A percentile compares a stretch with the other conserved stretches of the same genome.
These are phyloP conservation scores for Chloropicon primus DNA, from an alignment of 139 green algal genomes.

Conservation along the genomic window DNA sequence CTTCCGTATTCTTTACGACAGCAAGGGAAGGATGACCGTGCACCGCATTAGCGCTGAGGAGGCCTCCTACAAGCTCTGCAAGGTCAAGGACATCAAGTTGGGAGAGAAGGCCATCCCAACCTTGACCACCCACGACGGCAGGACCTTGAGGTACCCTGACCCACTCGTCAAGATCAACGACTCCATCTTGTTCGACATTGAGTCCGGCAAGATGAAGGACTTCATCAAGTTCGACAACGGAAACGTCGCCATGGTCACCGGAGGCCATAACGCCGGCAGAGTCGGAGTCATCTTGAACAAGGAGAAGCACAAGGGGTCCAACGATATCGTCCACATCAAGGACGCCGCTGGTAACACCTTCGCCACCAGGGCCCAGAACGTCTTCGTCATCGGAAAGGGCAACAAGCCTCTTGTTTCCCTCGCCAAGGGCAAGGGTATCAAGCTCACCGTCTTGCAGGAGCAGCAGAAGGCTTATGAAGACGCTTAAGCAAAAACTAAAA, in stretches of 20 bases:
- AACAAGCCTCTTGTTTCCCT: slow-evolving; percentile 88
- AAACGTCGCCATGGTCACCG: slow-evolving; percentile 84
- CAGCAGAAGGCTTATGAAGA: slow-evolving; percentile 64
- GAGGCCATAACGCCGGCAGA: slow-evolving; percentile 83
- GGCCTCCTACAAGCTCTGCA: slow-evolving; percentile 96
- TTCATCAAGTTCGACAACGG: slow-evolving; percentile 94
- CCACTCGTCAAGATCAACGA: slow-evolving; percentile 90
- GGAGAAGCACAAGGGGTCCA: slow-evolving; percentile 91
- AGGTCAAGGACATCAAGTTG: slow-evolving; percentile 50
- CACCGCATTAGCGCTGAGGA: slow-evolving; percentile 93
- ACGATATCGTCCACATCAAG: slow-evolving; percentile 93
- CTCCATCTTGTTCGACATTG: slow-evolving; percentile 93
- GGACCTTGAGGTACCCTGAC: slow-evolving; percentile 97
- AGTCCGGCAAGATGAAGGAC: slow-evolving; percentile 88
- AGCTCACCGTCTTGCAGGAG: slow-evolving; percentile 93
- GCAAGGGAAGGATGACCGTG: slow-evolving; percentile 94
- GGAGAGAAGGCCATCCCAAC: slow-evolving; percentile 88
- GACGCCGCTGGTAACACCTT: slow-evolving; percentile 85
- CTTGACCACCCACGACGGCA: slow-evolving; percentile 87
- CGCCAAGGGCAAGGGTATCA: slow-evolving; percentile 97
- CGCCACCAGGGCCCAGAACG: slow-evolving; percentile 83
- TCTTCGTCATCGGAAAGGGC: slow-evolving; percentile 96
- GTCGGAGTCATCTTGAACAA: slow-evolving; percentile 79
- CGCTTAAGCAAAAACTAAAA: too few species aligned
- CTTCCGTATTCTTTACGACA: slow-evolving; percentile 88